Base-by-base conservation (phyloP, 352 stramenopile species). In the Pythium folliculosum region DNA sequence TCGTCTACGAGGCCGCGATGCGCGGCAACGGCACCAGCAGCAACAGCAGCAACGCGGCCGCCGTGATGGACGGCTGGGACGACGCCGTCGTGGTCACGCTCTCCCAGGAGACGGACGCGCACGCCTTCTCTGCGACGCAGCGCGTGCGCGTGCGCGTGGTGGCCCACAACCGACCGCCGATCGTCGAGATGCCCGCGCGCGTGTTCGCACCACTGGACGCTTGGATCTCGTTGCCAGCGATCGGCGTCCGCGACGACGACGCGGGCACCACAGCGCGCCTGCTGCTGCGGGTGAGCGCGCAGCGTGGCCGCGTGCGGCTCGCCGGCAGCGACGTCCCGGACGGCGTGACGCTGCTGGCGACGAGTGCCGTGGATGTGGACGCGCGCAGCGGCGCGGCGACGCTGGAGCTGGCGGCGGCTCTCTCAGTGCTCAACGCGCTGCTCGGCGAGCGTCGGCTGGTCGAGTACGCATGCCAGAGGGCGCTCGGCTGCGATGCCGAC, bases 11-110 rank as follows among this genome's bases (percentile, higher is more conserved):
- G 61, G 63, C 77, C 3, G 40, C 35, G 13, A n/a, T 44, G 21
- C 30, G 25, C 21, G 17, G 21, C 48, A 10, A 54, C 38, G 9
- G 5, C 23, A 47, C 1, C 6, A 19, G n/a, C 9, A 40, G 35
- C 35, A 47, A 19, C 6, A 19, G n/a, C 9, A 40, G 35, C 35
- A 16, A 47, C 9, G 10, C 45, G 8, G 25, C n/a, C 2, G 10
- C 45, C 8, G 25, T 47, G 40, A 6, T 22, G 10, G 38, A 55
- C 27, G 25, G 63, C 22, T 57, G 55, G 63, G 47, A 60, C 54
- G 80, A 86, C 44, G 63, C 71, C 14, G 75, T 91, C 55, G 35
- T 75, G 21, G 72, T 86, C 32, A 82, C 75, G 25, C 69, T 90
- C 22, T 69, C 49, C 21, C 69, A 86, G 59, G 49, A 56, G 14